phyloP scores from a whole-genome alignment of 2,329 filamentous ascomycete species.

The Mycogone perniciosa region DNA sequence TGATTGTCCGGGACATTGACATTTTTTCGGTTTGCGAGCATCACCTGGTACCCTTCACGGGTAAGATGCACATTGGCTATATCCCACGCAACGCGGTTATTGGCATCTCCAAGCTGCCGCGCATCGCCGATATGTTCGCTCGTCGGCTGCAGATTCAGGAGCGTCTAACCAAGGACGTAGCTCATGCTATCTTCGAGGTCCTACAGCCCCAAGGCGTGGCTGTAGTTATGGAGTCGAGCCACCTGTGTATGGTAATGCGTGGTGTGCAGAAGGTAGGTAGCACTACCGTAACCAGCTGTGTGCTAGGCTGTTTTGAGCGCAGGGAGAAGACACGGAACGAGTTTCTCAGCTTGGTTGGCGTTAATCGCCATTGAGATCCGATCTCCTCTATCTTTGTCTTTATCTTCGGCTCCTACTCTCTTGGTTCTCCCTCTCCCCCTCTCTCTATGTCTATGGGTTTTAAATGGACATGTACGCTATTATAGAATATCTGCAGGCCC shows the following conservation, averaged over 20 bases:
- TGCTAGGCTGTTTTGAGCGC: conserved; percentile 90
- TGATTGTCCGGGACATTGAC: conserved; percentile 97
- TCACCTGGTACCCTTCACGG: conserved; percentile 91
- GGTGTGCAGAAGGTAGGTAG: conserved; percentile 90
- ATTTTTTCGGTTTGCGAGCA: conserved; percentile 94
- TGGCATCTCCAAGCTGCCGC: conserved; percentile 89
- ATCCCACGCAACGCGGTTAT: conserved; percentile 89
- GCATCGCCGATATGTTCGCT: conserved; percentile 95
- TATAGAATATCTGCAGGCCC: too few species aligned
- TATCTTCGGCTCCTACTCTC: too few species aligned
- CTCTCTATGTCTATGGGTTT: too few species aligned
- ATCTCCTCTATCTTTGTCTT: neutral
- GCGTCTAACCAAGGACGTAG: conserved; percentile 91
- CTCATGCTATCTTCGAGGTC: conserved; percentile 86
- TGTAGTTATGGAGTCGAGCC: conserved; percentile 94
- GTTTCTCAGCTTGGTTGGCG: conserved; percentile 72
- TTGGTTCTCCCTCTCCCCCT: too few species aligned
- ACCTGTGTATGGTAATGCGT: conserved; percentile 98
- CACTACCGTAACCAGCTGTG: conserved; percentile 90
- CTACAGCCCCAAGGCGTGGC: conserved; percentile 90
- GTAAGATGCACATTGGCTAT: conserved; percentile 99
- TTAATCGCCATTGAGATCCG: conserved; percentile 6
- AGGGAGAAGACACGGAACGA: conserved; percentile 93
- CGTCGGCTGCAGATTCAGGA: conserved; percentile 93
- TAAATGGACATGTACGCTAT: too few species aligned